Evolutionary conservation across 2,329 filamentous ascomycete genomes (phyloP).

Genomic region (Cladosporium austrohemisphaericum): DNA sequence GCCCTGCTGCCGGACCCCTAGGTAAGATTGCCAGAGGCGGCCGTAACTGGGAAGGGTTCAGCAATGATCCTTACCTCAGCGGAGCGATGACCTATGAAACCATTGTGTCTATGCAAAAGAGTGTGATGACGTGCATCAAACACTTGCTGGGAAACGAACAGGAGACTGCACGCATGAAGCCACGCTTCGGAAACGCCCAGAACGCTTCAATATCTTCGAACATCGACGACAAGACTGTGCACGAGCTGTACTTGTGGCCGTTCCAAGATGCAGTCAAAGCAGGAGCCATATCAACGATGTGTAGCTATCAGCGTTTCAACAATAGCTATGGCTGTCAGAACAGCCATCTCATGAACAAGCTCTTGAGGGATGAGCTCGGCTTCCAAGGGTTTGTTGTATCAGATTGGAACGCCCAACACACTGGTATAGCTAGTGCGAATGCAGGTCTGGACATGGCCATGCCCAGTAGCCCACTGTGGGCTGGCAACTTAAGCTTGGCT

Average conservation of each 20-base stretch:
- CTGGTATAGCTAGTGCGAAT: conserved; percentile 24
- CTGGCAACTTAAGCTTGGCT: conserved; percentile 26
- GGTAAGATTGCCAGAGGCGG: conserved; percentile 30
- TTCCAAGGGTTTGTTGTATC: conserved; percentile 42
- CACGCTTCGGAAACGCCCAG: conserved; percentile 19
- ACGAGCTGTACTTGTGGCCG: conserved; percentile 41
- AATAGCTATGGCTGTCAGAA: conserved; percentile 66
- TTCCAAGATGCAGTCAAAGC: conserved; percentile 66
- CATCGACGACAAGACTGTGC: conserved; percentile 21
- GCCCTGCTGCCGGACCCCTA: conserved; percentile 31
- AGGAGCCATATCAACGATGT: conserved; percentile 66
- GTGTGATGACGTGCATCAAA: conserved; percentile 40
- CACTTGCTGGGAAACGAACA: conserved; percentile 32
- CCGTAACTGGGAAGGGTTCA: conserved; percentile 31
- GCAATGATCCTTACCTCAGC: conserved; percentile 26
- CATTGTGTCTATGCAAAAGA: conserved; percentile 29
- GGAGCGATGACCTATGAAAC: conserved; percentile 29
- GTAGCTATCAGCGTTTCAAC: conserved; percentile 69
- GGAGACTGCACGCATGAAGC: conserved; percentile 26
- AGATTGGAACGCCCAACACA: conserved; percentile 43
- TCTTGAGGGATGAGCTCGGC: conserved; percentile 60
- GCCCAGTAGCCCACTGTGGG: conserved; percentile 22
- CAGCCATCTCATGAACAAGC: conserved; percentile 54
- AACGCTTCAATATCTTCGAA: conserved; percentile 47
- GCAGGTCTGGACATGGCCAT: conserved; percentile 32